Percentiles rank a stretch among this genome's conserved stretches.
Evolutionary conservation across 2,329 filamentous ascomycete species (phyloP).

Genomic region (Corynespora cassiicola): DNA sequence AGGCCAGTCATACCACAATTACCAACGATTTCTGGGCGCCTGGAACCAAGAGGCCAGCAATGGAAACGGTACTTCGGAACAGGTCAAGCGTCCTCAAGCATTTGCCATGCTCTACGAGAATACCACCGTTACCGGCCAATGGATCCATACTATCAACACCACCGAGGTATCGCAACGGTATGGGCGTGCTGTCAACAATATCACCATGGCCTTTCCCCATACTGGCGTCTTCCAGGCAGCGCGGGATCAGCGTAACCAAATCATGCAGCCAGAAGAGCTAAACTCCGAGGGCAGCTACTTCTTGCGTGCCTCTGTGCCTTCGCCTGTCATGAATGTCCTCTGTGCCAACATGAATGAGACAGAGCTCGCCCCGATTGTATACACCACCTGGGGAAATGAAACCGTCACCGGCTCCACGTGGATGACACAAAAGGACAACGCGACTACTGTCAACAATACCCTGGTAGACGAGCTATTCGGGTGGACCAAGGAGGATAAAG

Average conservation of each 20-base stretch:
- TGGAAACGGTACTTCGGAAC: conserved; percentile 51
- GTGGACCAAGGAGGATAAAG: conserved; percentile 66
- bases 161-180: conserved; percentile 56
- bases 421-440: conserved; percentile 19
- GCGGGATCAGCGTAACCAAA: conserved; percentile 65
- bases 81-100: conserved; percentile 62
- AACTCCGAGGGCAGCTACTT: conserved; percentile 72
- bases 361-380: conserved; percentile 71
- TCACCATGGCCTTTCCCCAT: conserved; percentile 80
- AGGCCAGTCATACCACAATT: conserved; percentile 73
- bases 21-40: conserved; percentile 64
- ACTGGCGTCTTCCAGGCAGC: conserved; percentile 71
- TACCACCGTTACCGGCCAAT: conserved; percentile 71
- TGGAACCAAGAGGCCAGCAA: conserved; percentile 61
- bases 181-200: conserved; percentile 72
- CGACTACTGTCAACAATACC: conserved; percentile 46
- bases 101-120: conserved; percentile 73
- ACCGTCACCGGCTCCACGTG: conserved; percentile 30
- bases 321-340: conserved; percentile 73
- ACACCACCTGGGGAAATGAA: conserved; percentile 62
- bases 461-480: conserved; percentile 73
- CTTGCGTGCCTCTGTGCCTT: conserved; percentile 72
- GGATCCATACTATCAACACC: conserved; percentile 69
- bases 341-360: conserved; percentile 69
- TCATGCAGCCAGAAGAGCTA: conserved; percentile 69